Percentiles rank a stretch among this genome's conserved stretches.
Conservation (phyloP, 2,329 filamentous ascomycete genomes). For the Penicillium sclerotiorum region DNA sequence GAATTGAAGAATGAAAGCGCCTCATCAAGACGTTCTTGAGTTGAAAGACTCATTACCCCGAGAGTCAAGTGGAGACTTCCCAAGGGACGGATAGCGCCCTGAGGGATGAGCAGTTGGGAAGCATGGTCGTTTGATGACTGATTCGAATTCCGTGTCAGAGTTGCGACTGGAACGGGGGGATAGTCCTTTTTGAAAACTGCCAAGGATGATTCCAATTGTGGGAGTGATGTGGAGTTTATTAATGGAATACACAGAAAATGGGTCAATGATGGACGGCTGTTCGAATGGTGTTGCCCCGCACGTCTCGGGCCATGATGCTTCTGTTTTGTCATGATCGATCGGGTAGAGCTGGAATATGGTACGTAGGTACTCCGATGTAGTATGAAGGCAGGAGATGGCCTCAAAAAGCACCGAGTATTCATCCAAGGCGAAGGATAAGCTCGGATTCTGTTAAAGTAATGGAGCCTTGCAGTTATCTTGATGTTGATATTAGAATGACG, state of each 20-base stretch:
- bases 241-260: constrained; percentile 61
- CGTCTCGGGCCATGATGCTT: constrained; percentile 3
- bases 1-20: constrained; percentile 50
- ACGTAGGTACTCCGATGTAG: no score
- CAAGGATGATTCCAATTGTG: constrained; percentile 67
- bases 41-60: constrained; percentile 76
- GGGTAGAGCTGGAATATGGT: background rate
- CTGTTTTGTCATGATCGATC: background rate
- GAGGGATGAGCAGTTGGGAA: constrained; percentile 57
- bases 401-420: no score
- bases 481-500: no score
- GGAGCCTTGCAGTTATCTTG: no score
- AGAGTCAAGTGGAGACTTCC: constrained; percentile 85
- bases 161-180: background rate
- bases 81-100: constrained; percentile 70
- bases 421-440: no score
- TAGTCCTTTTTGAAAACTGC: constrained; percentile 57
- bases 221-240: constrained; percentile 60
- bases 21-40: constrained; percentile 50
- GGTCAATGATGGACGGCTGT: constrained; percentile 41
- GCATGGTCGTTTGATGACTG: constrained; percentile 24
- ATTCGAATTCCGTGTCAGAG: background rate
- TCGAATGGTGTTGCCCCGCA: constrained; percentile 11
- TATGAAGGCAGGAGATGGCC: background rate
- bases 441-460: no score